phyloP scores from a whole-genome alignment of 345 rosid species.

The Dimocarpus longan region DNA sequence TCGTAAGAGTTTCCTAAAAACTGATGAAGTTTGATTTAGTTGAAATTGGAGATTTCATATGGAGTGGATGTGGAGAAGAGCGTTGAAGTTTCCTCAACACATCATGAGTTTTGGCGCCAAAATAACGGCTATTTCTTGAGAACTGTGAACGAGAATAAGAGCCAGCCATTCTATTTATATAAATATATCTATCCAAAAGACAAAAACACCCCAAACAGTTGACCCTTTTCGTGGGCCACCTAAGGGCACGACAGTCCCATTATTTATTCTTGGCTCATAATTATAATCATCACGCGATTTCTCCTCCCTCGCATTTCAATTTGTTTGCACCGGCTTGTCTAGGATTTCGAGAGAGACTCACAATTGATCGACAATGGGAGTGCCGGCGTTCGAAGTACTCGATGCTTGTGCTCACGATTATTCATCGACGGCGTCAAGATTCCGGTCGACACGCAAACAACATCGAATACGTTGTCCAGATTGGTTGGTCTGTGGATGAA shows the following conservation, averaged over 20 bases:
- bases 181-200: neutral
- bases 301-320: neutral
- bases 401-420: conserved; percentile 53
- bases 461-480: no score
- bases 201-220: conserved; percentile 1
- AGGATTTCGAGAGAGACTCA: conserved; percentile 25
- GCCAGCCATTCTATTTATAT: no score
- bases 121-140: no score
- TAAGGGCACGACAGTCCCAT: conserved; percentile 8
- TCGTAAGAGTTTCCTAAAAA: no score
- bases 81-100: no score
- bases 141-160: no score
- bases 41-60: no score
- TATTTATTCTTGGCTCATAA: neutral
- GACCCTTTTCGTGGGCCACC: no score
- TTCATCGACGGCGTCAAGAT: conserved; percentile 55
- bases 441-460: conserved; percentile 61
- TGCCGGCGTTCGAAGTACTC: conserved; percentile 93
- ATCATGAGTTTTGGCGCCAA: no score
- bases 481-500: conserved; percentile 41
- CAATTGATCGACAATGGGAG: conserved; percentile 61
- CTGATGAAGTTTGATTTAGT: no score
- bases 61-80: no score
- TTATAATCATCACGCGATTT: neutral
- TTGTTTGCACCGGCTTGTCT: neutral